A percentile compares a stretch with the other conserved stretches of the same genome.
Conservation (phyloP, 2,329 filamentous ascomycete species). For the Ceratocystis cacaofunesta region DNA sequence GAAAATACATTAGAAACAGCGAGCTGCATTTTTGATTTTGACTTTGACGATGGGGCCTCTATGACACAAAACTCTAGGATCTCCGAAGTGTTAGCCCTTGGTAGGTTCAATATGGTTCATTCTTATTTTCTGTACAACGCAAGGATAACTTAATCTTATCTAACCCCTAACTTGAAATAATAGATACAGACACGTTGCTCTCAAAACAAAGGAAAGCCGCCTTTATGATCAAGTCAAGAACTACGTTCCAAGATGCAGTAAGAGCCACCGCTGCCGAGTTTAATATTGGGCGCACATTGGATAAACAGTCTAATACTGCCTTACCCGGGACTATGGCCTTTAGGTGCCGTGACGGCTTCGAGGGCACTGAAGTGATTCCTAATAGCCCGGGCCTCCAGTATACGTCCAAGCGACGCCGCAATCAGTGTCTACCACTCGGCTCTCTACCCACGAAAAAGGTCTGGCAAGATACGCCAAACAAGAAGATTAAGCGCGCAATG, state of each 20-base stretch:
- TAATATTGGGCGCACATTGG: background rate
- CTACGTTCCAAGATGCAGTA: background rate
- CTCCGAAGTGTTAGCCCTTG: no score
- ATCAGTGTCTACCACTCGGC: conserved; percentile 6
- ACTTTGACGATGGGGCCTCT: conserved; percentile 7
- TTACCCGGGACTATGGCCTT: background rate
- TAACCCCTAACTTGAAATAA: background rate
- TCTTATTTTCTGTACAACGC: background rate
- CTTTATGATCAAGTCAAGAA: background rate
- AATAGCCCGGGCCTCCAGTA: conserved; percentile 15
- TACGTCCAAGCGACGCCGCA: conserved; percentile 10
- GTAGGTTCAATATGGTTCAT: background rate
- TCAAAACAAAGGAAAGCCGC: background rate
- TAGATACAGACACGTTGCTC: background rate
- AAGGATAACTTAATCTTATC: background rate
- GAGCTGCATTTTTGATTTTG: conserved; percentile 9
- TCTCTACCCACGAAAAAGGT: conserved; percentile 9
- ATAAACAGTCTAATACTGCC: background rate
- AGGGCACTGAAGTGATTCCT: conserved; percentile 13
- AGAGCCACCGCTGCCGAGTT: conserved; percentile 3
- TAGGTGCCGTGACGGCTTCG: conserved; percentile 13
- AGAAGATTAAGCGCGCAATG: background rate
- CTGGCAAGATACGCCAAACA: background rate
- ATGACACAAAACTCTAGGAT: background rate
- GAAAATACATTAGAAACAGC: background rate